Evolutionary conservation across 2,329 filamentous ascomycete genomes (phyloP).

Genomic region (Aspergillus niger): DNA sequence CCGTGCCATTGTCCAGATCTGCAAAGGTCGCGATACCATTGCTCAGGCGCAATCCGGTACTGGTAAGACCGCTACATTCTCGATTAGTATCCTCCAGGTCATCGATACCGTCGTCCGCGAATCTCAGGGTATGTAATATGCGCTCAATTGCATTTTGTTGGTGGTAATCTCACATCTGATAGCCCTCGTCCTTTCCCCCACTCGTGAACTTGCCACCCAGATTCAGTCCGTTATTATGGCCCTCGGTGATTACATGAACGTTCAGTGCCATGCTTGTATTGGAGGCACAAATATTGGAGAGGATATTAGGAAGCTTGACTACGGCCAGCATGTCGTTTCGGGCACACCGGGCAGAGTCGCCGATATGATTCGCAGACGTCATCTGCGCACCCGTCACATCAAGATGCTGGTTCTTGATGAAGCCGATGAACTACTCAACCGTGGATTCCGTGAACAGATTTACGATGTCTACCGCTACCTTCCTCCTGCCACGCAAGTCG

Average conservation of each 20-base stretch:
- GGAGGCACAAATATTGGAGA: constrained; percentile 97
- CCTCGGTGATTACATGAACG: constrained; percentile 99
- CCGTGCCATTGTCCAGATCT: constrained; percentile 96
- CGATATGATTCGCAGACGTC: constrained; percentile 77
- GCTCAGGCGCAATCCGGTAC: constrained; percentile 97
- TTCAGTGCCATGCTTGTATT: constrained; percentile 98
- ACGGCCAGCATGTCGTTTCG: constrained; percentile 96
- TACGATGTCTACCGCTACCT: constrained; percentile 98
- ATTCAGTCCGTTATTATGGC: constrained; percentile 99
- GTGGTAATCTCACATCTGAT: constrained; percentile 6
- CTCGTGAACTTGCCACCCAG: constrained; percentile 93
- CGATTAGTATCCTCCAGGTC: constrained; percentile 92
- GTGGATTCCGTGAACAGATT: constrained; percentile 96
- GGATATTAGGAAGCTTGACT: constrained; percentile 95
- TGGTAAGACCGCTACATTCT: constrained; percentile 95
- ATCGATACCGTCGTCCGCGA: constrained; percentile 92
- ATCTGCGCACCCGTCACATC: constrained; percentile 72
- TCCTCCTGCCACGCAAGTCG: constrained; percentile 95
- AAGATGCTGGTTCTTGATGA: constrained; percentile 79
- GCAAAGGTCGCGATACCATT: constrained; percentile 98
- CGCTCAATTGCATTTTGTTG: neutral
- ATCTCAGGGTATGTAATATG: constrained; percentile 63
- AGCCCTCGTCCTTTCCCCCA: constrained; percentile 92
- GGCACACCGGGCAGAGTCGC: constrained; percentile 94
- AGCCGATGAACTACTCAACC: constrained; percentile 79